These are phyloP conservation scores for Populus alba DNA, from an alignment of 345 rosid species.

Conservation along the genomic window DNA sequence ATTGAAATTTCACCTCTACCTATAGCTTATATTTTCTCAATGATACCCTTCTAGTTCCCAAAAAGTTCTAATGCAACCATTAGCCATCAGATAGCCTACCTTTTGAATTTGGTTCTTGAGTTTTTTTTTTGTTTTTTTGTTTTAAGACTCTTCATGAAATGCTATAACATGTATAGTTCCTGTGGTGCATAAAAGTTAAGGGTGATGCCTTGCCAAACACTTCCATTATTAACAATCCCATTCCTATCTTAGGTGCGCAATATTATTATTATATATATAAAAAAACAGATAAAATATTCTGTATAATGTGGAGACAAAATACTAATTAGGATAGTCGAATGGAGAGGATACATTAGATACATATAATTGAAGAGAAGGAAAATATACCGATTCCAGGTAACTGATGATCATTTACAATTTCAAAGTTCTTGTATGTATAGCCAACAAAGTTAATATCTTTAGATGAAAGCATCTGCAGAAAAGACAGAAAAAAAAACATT, in stretches of 20 bases:
- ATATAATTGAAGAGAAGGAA: background rate
- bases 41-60: background rate
- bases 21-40: background rate
- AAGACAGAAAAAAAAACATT: constrained; percentile 6
- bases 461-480: constrained; percentile 25
- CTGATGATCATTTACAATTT: constrained; percentile 32
- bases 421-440: constrained; percentile 37
- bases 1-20: too few species aligned
- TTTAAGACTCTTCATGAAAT: background rate
- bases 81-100: background rate
- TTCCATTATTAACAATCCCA: background rate
- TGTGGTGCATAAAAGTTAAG: background rate
- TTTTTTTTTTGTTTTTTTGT: background rate
- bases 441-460: constrained; percentile 38
- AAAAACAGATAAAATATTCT: background rate
- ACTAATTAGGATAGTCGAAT: background rate
- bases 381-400: constrained; percentile 32
- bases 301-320: background rate
- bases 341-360: background rate
- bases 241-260: background rate
- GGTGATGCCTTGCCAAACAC: background rate
- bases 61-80: background rate
- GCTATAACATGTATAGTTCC: background rate
- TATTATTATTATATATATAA: too few species aligned
- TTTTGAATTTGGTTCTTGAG: background rate